Base-by-base conservation (phyloP, 2,329 filamentous ascomycete species). In the Didymella keratinophila region DNA sequence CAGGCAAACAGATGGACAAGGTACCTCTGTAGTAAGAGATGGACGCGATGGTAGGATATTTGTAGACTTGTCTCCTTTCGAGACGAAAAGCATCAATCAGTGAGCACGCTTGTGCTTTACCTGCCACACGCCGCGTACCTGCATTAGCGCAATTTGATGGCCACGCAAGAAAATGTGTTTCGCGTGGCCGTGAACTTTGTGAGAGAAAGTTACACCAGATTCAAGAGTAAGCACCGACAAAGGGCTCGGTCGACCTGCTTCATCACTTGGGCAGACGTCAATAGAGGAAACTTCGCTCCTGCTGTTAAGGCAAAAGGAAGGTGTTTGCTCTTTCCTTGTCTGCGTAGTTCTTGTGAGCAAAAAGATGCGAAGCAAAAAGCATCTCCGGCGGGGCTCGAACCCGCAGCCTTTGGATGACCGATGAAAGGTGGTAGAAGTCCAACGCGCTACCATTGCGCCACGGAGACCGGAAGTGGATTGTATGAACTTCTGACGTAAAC, bases 371-470 rank as follows among this genome's bases (percentile, higher is more conserved):
- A 36, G 14, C 42, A 46, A 52, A 52, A 70, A 62, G 66, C 69
- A 71, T 67, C 68, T 68, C 68, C 63, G 66, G 69, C 66, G 69
- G 69, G 69, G 68, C 69, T 71, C 69, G 69, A 71, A 71, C 69
- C 69, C 69, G 66, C 69, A 71, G 67, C 69, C 69, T 71, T 70
- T 70, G 68, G 69, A 71, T 71, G 30, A 50, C 61, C 48, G 47
- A 11, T 47, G 28, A 30, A 21, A 42, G 27, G 52, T 32, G 55
- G 60, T 71, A 71, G 68, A 71, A 71, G 69, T 71, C 69, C 68
- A 70, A 70, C 69, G 69, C 69, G 69, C 69, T 71, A 71, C 69
- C 69, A 71, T 71, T 71, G 69, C 69, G 69, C 69, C 69, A 71
- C 66, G 63, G 67, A 68, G 68, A 67, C 68, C 61, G 50, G 36